Evolutionary conservation across 2,329 filamentous ascomycete genomes (phyloP), one percentile per base, ranked within the genome.

Genomic region (Tetracladium maxilliforme): DNA sequence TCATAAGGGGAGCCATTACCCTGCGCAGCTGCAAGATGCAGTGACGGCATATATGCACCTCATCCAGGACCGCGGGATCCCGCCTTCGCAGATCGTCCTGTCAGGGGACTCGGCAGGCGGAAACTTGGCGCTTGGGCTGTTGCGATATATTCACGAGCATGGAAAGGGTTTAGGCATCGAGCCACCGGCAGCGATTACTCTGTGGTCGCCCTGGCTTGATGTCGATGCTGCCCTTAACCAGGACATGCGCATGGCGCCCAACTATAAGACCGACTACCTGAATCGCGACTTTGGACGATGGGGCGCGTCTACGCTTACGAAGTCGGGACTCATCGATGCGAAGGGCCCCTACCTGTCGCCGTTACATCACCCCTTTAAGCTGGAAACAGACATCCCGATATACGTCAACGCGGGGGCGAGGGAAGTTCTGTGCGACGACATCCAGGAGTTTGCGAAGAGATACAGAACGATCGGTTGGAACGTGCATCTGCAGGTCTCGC

Each of bases 71-170:
- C 22, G 39, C 20, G 19, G 31, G 3, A 43, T 48, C 24, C 39
- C 44, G 2, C 17, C 40, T 4, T 19, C 25, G 5, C 36, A 51
- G 34, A 54, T 69, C 21, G 45, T 61, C 24, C 32, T 69, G 3
- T 51, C 44, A 7, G 62, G 63, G 16, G 63, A 69, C 41, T 66
- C 61, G 0, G 45, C 45, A 0, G 47, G 47, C 6, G 47, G 29
- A 1, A 47, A 44, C 23, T 32, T 49, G 3, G 43, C 33, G 3
- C 26, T 49, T 16, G 45, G 28, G 3, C 32, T 50, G 14, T 32
- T 48, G 10, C 41, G 45, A 4, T 50, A 48, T 25, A 39, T 48
- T 20, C 30, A 28, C 24, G 38, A 43, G 16, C 23, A 40, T 27
- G 40, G 32, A 6, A 24, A 24, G 9, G 34, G 33, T 9, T 30